These are phyloP conservation scores for Magnaporthiopsis rhizophila DNA, from an alignment of 2,329 filamentous ascomycete genomes.

Conservation along the genomic window DNA sequence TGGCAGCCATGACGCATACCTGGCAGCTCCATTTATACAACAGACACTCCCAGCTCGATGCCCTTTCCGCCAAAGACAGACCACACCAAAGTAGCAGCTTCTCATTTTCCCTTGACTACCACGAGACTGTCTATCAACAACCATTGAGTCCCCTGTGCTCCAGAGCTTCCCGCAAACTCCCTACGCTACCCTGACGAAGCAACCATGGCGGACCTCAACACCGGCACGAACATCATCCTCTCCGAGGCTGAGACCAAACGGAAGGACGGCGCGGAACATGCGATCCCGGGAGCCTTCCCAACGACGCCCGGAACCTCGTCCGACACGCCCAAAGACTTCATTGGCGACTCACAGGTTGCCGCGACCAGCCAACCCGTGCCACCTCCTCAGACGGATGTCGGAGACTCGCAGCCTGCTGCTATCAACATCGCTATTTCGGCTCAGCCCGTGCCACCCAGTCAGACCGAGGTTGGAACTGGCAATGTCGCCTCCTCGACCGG, in stretches of 20 bases:
- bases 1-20: background rate
- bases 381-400: background rate
- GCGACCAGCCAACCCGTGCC: background rate
- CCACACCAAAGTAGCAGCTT: background rate
- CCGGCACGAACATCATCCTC: background rate
- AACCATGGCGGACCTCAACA: conserved; percentile 6
- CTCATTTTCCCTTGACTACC: too few relatives aligned
- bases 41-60: background rate
- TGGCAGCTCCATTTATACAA: background rate
- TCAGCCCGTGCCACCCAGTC: background rate
- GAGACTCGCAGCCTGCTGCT: background rate
- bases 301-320: background rate
- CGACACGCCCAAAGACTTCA: too few relatives aligned
- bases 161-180: background rate
- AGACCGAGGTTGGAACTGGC: background rate
- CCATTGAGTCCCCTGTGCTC: background rate
- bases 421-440: background rate
- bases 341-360: too few relatives aligned
- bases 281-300: conserved; percentile 3
- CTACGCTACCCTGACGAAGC: background rate
- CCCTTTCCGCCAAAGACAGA: background rate
- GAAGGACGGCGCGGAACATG: background rate
- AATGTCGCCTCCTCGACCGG: background rate
- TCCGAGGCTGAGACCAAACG: background rate
- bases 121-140: background rate